These are phyloP conservation scores for Anthostomella pinea DNA, from an alignment of 2,329 filamentous ascomycete species.

Conservation along the genomic window DNA sequence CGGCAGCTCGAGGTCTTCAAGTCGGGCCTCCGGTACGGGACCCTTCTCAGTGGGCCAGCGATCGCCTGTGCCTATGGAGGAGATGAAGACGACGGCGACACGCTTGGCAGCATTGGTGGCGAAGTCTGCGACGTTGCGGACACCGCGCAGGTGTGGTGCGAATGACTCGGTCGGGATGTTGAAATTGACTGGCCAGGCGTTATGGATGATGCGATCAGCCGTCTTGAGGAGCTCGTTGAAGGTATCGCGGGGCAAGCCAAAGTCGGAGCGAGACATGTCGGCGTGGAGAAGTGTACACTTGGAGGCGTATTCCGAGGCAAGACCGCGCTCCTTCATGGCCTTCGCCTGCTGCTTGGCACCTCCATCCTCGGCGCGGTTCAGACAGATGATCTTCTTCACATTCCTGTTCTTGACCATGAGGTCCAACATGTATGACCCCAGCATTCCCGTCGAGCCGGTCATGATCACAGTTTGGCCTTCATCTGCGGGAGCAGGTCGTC, in stretches of 20 bases:
- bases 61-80: slow-evolving; percentile 39
- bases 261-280: slow-evolving; percentile 43
- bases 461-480: slow-evolving; percentile 41
- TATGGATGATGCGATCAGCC: slow-evolving; percentile 49
- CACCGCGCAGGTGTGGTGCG: slow-evolving; percentile 46
- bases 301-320: slow-evolving; percentile 31
- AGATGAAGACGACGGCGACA: slow-evolving; percentile 42
- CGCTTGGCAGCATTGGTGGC: slow-evolving; percentile 32
- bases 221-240: slow-evolving; percentile 37
- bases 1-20: slow-evolving; percentile 34
- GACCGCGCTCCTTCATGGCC: slow-evolving; percentile 37
- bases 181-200: slow-evolving; percentile 55
- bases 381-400: slow-evolving; percentile 43
- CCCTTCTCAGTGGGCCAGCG: slow-evolving; percentile 29
- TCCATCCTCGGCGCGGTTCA: slow-evolving; percentile 46
- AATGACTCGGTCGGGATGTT: slow-evolving; percentile 49
- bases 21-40: slow-evolving; percentile 36
- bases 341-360: slow-evolving; percentile 37
- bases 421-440: slow-evolving; percentile 48
- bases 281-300: slow-evolving; percentile 47
- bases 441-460: slow-evolving; percentile 48
- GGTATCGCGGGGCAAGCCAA: slow-evolving; percentile 43
- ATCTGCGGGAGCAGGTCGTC: slow-evolving; percentile 29
- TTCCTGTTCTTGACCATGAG: slow-evolving; percentile 30
- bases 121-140: slow-evolving; percentile 48